A percentile compares a stretch with the other conserved stretches of the same genome.
Evolutionary conservation across 352 stramenopile genomes (phyloP).

Genomic region (Pythium vanterpoolii): DNA sequence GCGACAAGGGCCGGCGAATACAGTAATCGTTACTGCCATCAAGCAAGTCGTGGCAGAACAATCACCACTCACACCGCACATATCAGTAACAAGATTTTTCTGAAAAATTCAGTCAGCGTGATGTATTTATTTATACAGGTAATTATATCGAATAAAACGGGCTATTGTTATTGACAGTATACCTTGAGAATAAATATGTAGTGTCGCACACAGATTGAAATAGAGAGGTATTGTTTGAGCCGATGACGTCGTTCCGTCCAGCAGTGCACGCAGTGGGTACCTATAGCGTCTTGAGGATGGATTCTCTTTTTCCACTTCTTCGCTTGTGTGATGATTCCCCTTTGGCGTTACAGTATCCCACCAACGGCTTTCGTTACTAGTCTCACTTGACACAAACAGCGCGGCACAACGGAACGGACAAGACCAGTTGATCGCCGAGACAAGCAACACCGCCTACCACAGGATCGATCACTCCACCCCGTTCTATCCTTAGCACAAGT

Average conservation of each 20-base stretch:
- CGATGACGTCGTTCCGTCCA: neutral
- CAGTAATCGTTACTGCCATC: too few species aligned
- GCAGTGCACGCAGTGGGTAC: neutral
- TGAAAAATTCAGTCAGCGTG: too few species aligned
- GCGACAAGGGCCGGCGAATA: too few species aligned
- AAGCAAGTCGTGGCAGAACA: too few species aligned
- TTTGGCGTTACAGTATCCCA: too few species aligned
- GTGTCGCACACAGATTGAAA: neutral
- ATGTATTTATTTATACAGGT: neutral
- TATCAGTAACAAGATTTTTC: too few species aligned
- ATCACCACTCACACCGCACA: too few species aligned
- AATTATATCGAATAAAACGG: neutral
- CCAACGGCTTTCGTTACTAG: neutral
- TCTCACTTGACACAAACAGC: constrained; percentile 12
- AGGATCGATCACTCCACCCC: too few species aligned
- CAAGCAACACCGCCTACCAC: too few species aligned
- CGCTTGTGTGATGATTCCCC: neutral
- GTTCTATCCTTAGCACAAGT: neutral
- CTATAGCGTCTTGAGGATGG: neutral
- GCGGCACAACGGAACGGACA: too few species aligned
- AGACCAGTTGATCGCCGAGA: too few species aligned
- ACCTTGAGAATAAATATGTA: neutral
- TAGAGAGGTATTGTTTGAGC: neutral
- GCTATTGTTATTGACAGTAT: neutral
- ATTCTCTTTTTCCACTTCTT: constrained; percentile 15